A percentile compares a stretch with the other conserved stretches of the same genome.
Conservation (phyloP, 768 basidiomycete species). For the Dictyophora rubrovolvata region DNA sequence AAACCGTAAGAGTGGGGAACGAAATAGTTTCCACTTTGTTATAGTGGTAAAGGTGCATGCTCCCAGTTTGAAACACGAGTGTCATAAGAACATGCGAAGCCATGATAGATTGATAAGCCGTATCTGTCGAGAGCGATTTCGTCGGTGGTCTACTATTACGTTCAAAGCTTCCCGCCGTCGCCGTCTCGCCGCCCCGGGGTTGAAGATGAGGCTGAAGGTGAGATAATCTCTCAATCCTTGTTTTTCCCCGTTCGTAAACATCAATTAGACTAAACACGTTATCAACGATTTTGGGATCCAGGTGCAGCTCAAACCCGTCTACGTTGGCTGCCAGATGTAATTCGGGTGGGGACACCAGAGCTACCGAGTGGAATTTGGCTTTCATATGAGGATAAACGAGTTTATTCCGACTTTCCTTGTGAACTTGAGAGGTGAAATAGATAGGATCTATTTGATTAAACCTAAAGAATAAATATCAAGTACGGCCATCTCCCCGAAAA, state of each 20-base stretch:
- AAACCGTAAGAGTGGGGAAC: constrained; percentile 70
- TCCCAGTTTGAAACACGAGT: constrained; percentile 75
- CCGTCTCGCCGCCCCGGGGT: not conserved
- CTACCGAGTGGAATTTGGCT: constrained; percentile 55
- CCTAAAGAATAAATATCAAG: constrained; percentile 27
- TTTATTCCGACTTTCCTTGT: constrained; percentile 58
- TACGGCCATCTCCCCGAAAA: not conserved
- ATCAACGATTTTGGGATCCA: constrained; percentile 71
- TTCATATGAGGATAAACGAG: constrained; percentile 75
- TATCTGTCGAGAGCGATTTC: constrained; percentile 13
- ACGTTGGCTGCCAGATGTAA: constrained; percentile 60
- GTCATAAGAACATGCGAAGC: constrained; percentile 55
- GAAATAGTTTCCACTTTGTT: constrained; percentile 55
- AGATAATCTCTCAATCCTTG: constrained; percentile 59
- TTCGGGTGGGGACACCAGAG: constrained; percentile 36
- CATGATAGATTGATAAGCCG: constrained; percentile 28
- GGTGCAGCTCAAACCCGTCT: constrained; percentile 75
- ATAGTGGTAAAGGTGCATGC: constrained; percentile 62
- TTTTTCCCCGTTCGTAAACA: constrained; percentile 75
- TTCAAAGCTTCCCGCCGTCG: not conserved
- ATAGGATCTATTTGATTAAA: constrained; percentile 65
- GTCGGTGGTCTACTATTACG: not conserved
- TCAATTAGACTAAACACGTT: constrained; percentile 76
- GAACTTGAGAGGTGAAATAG: constrained; percentile 58
- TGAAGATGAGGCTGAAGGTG: constrained; percentile 12